A percentile compares a stretch with the other conserved stretches of the same genome.
These are phyloP conservation scores for Gelatoporia subvermispora DNA, from an alignment of 768 basidiomycete genomes.

Conservation along the genomic window DNA sequence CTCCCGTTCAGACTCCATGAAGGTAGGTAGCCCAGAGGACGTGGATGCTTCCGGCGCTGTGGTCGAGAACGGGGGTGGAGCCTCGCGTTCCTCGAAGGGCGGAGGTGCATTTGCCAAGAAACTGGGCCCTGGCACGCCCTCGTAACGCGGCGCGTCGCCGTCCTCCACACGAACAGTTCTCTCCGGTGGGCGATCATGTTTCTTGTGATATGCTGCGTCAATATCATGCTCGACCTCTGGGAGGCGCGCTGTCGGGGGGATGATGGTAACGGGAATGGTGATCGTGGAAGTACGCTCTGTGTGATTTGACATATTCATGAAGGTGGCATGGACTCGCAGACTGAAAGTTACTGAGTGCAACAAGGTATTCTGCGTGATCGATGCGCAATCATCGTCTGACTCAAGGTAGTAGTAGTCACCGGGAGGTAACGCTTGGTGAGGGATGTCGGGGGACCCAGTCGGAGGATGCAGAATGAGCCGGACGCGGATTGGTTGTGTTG, in stretches of 20 bases:
- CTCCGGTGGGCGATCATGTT: slow-evolving; percentile 76
- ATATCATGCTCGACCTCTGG: slow-evolving; percentile 71
- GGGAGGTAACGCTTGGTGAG: slow-evolving; percentile 1
- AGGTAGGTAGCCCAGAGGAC: slow-evolving; percentile 45
- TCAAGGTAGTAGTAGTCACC: slow-evolving; percentile 40
- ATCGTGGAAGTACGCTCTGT: slow-evolving; percentile 65
- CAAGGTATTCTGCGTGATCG: slow-evolving; percentile 77
- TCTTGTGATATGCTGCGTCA: slow-evolving; percentile 79
- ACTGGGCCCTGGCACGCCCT: slow-evolving; percentile 74
- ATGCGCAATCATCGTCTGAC: slow-evolving; percentile 60
- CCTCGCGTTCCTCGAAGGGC: slow-evolving; percentile 80
- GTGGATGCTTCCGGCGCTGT: slow-evolving; percentile 22
- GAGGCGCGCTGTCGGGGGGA: slow-evolving; percentile 74
- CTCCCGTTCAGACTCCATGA: slow-evolving; percentile 77
- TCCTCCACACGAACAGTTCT: slow-evolving; percentile 71
- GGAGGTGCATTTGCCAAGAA: slow-evolving; percentile 66
- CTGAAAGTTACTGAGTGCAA: slow-evolving; percentile 81
- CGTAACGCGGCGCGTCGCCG: slow-evolving; percentile 62
- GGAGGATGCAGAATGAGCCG: slow-evolving; percentile 70
- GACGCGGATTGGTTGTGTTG: slow-evolving; percentile 63
- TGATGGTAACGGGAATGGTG: slow-evolving; percentile 63
- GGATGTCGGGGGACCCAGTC: slow-evolving; percentile 5
- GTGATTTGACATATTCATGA: slow-evolving; percentile 64
- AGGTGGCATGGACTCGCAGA: slow-evolving; percentile 68
- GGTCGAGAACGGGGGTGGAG: slow-evolving; percentile 63